Conservation (phyloP, 176 grass and related monocot genomes). For the Alopecurus myosuroides region DNA sequence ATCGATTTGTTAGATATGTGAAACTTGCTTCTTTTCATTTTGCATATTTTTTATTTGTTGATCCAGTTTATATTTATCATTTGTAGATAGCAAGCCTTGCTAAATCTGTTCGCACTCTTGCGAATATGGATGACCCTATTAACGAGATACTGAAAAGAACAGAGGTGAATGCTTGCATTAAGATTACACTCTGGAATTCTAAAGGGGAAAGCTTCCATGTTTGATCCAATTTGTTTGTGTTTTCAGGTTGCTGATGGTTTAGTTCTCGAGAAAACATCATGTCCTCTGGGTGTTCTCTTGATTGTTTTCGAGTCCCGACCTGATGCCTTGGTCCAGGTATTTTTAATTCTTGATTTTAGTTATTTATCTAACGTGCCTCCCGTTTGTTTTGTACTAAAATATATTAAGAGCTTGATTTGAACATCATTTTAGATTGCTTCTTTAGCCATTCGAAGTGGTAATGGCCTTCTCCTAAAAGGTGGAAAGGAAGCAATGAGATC, state of each 20-base stretch:
- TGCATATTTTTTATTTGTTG: neutral
- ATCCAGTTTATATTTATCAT: conserved; percentile 9
- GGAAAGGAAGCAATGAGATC: conserved; percentile 98
- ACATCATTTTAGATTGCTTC: conserved; percentile 70
- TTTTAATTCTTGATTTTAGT: neutral
- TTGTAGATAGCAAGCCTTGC: conserved; percentile 83
- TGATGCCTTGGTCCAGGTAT: conserved; percentile 97
- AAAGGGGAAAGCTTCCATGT: neutral
- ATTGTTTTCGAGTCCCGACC: conserved; percentile 96
- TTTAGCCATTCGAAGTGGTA: conserved; percentile 91
- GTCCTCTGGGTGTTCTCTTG: conserved; percentile 80
- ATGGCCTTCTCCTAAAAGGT: conserved; percentile 96
- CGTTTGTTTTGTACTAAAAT: neutral
- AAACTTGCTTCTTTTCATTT: neutral
- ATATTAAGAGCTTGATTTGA: conserved; percentile 3
- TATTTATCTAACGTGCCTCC: neutral
- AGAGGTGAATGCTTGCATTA: conserved; percentile 48
- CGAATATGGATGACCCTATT: conserved; percentile 94
- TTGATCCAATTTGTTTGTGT: neutral
- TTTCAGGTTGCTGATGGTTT: conserved; percentile 75
- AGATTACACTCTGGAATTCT: neutral
- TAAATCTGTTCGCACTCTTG: conserved; percentile 81
- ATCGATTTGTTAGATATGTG: neutral
- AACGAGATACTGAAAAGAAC: conserved; percentile 65
- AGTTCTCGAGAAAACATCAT: conserved; percentile 86